phyloP scores from a whole-genome alignment of 345 rosid genomes.

The Brassica nigra region DNA sequence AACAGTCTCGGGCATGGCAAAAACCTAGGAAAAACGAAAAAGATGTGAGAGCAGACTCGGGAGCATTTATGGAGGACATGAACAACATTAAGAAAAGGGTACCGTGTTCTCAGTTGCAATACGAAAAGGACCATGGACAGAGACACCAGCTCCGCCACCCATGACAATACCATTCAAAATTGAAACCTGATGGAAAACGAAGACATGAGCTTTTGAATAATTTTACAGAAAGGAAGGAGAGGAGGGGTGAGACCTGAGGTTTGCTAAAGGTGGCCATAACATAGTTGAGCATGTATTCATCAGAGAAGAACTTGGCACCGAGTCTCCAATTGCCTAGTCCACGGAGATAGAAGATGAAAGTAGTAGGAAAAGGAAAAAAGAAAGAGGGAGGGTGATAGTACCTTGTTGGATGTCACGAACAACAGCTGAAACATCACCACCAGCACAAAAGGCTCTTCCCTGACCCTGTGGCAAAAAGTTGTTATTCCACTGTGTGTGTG shows the following conservation, averaged over 20 bases:
- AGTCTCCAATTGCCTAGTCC: slow-evolving; percentile 58
- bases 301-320: slow-evolving; percentile 50
- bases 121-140: slow-evolving; percentile 77
- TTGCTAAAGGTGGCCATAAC: slow-evolving; percentile 74
- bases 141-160: slow-evolving; percentile 91
- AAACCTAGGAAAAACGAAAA: slow-evolving; percentile 48
- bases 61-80: not conserved
- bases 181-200: slow-evolving; percentile 51
- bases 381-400: not conserved
- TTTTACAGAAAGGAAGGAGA: not conserved
- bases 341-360: slow-evolving; percentile 14
- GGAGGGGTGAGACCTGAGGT: slow-evolving; percentile 54
- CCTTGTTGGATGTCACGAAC: slow-evolving; percentile 6
- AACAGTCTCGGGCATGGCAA: slow-evolving; percentile 92
- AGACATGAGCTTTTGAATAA: not conserved
- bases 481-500: not conserved
- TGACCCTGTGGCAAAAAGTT: slow-evolving; percentile 49
- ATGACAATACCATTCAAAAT: slow-evolving; percentile 82
- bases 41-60: slow-evolving; percentile 19
- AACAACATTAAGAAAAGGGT: slow-evolving; percentile 10
- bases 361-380: not conserved
- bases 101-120: slow-evolving; percentile 86
- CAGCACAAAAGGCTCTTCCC: slow-evolving; percentile 86
- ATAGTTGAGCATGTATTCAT: slow-evolving; percentile 60
- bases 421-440: slow-evolving; percentile 79